Percentiles rank a stretch among this genome's conserved stretches.
phyloP scores from a whole-genome alignment of 495 filamentous ascomycete genomes.

The Aspergillus indologenus region DNA sequence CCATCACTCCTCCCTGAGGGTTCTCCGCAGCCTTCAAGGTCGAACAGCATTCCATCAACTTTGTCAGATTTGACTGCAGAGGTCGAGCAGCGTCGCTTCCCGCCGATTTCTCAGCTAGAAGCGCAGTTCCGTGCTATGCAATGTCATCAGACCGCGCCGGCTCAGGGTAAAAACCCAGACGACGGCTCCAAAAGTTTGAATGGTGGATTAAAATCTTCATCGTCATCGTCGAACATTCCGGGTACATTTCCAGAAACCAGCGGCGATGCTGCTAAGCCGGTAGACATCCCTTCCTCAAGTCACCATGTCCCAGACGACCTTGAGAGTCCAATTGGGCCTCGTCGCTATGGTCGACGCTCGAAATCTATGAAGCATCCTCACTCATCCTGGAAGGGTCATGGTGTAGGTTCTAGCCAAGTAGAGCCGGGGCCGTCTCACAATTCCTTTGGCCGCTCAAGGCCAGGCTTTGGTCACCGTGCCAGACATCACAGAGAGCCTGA shows the following conservation, averaged over 20 bases:
- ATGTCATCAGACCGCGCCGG: neutral
- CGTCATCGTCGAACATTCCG: slow-evolving; percentile 4
- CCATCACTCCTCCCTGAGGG: slow-evolving; percentile 29
- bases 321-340: neutral
- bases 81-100: slow-evolving; percentile 34
- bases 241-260: slow-evolving; percentile 18
- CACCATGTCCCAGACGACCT: neutral
- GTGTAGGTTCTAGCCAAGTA: slow-evolving; percentile 6
- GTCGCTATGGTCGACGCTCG: slow-evolving; percentile 23
- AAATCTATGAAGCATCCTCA: slow-evolving; percentile 21
- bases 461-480: neutral
- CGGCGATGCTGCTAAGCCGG: neutral
- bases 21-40: neutral
- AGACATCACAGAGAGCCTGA: neutral
- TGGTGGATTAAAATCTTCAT: neutral
- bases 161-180: neutral
- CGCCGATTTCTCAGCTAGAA: slow-evolving; percentile 45
- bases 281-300: neutral
- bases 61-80: slow-evolving; percentile 24
- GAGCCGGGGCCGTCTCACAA: neutral
- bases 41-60: slow-evolving; percentile 8
- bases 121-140: slow-evolving; percentile 37
- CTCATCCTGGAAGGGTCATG: slow-evolving; percentile 15
- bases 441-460: neutral
- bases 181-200: neutral